Base-by-base conservation (phyloP, 148 eudicot species). In the Rhododendron molle region DNA sequence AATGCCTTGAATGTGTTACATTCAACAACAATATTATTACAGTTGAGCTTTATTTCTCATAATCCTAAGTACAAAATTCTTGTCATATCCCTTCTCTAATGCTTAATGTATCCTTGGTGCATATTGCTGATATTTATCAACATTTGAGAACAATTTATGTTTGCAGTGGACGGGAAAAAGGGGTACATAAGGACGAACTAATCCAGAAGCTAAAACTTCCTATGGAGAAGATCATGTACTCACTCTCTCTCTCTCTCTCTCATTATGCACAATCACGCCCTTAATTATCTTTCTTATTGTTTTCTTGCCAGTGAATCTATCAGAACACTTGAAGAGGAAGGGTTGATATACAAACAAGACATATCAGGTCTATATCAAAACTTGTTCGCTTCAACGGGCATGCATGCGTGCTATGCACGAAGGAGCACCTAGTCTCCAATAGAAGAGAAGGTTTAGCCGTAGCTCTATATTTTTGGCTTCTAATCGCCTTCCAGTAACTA, bases 261-360 rank as follows among this genome's bases (percentile, higher is more conserved):
- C 50, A 56, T 20, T 82, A 7, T 32, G 7, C 34, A 34, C 20
- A 28, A 34, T 12, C 36, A 18, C 43, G 8, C 30, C 54, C 52
- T 54, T 80, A 56, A 60, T 80, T 58, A 26, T 36, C 34, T 78
- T 58, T 78, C 50, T 32, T n/a, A 15, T 69, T 44, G 65, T 77
- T 85, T 56, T 60, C 6, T 85, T 85, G 21, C 40, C 85, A 96
- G 99, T 92, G 93, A 93, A 91, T 93, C 97, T 5, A 93, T 95
- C 85, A 86, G 89, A 80, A 87, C 89, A 32, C 90, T 96, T 28
- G 99, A 94, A 86, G 94, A 91, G 12, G 99, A 96, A 93, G 99
- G 99, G 86, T 69, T 96, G 88, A 83, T 93, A 85, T 96, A 93
- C 92, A n/a, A n/a, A n/a, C n/a, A n/a, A n/a, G n/a, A n/a, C n/a